These are phyloP conservation scores for Coprinellus aureogranulatus DNA, from an alignment of 768 basidiomycete genomes.

Conservation along the genomic window DNA sequence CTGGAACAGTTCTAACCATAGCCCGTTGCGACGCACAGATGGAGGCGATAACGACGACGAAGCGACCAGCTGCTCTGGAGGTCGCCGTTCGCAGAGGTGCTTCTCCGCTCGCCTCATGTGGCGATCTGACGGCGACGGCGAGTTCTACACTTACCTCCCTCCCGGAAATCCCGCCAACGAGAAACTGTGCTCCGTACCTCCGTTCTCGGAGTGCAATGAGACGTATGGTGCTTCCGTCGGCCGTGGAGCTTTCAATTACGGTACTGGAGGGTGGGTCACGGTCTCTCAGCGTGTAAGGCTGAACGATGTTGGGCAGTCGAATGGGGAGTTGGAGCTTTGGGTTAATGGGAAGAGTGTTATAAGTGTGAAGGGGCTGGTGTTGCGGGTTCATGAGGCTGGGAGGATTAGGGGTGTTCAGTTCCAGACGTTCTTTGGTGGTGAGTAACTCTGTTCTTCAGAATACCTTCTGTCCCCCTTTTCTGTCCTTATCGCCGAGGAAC, in stretches of 20 bases:
- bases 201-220: slow-evolving; percentile 27
- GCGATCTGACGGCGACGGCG: slow-evolving; percentile 56
- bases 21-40: slow-evolving; percentile 33
- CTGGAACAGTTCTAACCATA: not conserved
- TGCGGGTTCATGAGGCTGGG: slow-evolving; percentile 47
- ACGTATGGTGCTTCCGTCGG: not conserved
- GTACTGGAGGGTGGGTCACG: slow-evolving; percentile 62
- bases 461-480: no score
- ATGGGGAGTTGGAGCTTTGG: slow-evolving; percentile 72
- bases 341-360: slow-evolving; percentile 65
- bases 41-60: slow-evolving; percentile 51
- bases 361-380: slow-evolving; percentile 51
- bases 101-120: slow-evolving; percentile 72
- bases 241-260: slow-evolving; percentile 55
- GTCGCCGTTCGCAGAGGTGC: slow-evolving; percentile 52
- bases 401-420: slow-evolving; percentile 65
- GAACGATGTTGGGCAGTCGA: slow-evolving; percentile 65
- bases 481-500: no score
- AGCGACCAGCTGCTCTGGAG: slow-evolving; percentile 61
- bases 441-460: slow-evolving; percentile 16
- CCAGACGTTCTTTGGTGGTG: slow-evolving; percentile 78
- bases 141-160: slow-evolving; percentile 72
- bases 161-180: slow-evolving; percentile 44
- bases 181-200: slow-evolving; percentile 46
- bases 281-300: slow-evolving; percentile 68